Base-by-base conservation (phyloP, 768 basidiomycete genomes). In the Infundibulicybe gibba region DNA sequence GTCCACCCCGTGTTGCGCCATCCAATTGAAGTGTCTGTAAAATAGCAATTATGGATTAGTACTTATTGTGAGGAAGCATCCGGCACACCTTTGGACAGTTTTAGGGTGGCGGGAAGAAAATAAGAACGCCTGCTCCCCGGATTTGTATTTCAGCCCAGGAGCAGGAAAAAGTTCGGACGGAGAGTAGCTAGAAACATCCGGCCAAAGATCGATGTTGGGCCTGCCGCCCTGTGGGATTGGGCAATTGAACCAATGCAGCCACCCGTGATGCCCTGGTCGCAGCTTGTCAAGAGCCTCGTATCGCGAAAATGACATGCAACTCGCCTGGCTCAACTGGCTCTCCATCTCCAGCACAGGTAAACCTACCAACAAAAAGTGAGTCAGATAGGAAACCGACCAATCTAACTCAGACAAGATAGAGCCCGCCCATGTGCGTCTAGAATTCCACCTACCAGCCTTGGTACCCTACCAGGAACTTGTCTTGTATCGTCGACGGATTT, bases 391-490 rank as follows among this genome's bases (percentile, higher is more conserved):
- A n/a, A n/a, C n/a, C n/a, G n/a, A n/a, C n/a, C n/a, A n/a, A n/a
- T n/a, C n/a, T n/a, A n/a, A n/a, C n/a, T n/a, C n/a, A n/a, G n/a
- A n/a, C n/a, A n/a, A n/a, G n/a, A n/a, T n/a, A n/a, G n/a, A n/a
- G n/a, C n/a, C n/a, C n/a, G n/a, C n/a, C n/a, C n/a, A n/a, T n/a
- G n/a, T n/a, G n/a, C n/a, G n/a, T n/a, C n/a, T n/a, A n/a, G n/a
- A n/a, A n/a, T n/a, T n/a, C n/a, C 32, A 54, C 79, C 47, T 45
- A 88, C 90, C 90, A 92, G 61, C 89, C 90, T 65, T 92, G 90
- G 61, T 92, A 92, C 32, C 90, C 90, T 0, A 91, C 86, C 25
- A 93, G 64, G 54, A 90, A 81, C 59, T 92, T 93, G 67, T 89
- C 79, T 47, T 89, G 86, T 40, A 93, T 89, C 9, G 87, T 89